Base-by-base conservation (phyloP, 495 filamentous ascomycete species). In the Jackrogersella minutella region DNA sequence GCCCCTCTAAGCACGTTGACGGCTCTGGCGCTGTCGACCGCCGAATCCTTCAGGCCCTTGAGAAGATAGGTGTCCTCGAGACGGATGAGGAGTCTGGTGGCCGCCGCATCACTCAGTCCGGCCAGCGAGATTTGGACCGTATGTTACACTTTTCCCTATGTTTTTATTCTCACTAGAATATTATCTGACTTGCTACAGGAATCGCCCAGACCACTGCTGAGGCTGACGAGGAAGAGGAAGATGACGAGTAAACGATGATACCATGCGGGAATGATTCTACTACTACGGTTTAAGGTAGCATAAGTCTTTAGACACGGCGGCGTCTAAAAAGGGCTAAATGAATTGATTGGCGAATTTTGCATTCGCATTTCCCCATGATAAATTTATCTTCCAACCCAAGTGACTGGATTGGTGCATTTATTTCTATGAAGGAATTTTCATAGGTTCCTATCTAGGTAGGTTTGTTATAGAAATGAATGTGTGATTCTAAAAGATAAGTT, bases 11-110 rank as follows among this genome's bases (percentile, higher is more conserved):
- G 82, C 95, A 99, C 87, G 93, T 97, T 77, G 90, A 97, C 78
- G 95, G 93, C 78, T 91, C 87, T 74, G 95, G 95, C 74, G 88
- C 86, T 77, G 94, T 99, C 68, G 95, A 99, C 84, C 91, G 95
- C 77, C 97, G 97, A 85, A 87, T 94, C 69, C 84, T 97, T 79
- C 94, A 97, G 88, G 85, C 93, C 54, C 88, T 99, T 46, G 94
- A 97, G 91, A 97, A 97, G 89, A 97, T 99, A 78, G 93, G 93
- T 79, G 92, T 99, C 72, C 82, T 99, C 54, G 95, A 99, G 90
- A 79, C 87, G 76, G 92, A 97, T 77, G 93, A 96, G 87, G 94
- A 97, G 53, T 95, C 94, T 86, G 95, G 95, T 83, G 95, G 95
- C 71, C 90, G 95, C 72, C 87, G 95, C 73, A 98, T 98, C 80